phyloP scores from a whole-genome alignment of 768 basidiomycete species.

The Favolaschia claudopus region DNA sequence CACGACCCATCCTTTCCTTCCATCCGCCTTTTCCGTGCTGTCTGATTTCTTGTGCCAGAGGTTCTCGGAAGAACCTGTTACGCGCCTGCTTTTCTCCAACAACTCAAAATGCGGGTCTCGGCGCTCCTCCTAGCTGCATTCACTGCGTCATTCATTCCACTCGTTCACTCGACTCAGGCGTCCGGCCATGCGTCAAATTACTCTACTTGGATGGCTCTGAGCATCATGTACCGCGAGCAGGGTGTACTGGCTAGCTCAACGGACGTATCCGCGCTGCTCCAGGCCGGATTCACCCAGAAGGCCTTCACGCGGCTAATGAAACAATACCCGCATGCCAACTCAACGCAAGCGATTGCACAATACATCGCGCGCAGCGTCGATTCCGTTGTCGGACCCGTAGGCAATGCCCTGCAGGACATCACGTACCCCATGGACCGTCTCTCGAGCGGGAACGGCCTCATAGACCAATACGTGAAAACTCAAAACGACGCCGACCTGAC shows the following conservation, averaged over 20 bases:
- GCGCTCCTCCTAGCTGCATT: too few species aligned
- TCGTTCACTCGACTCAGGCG: not conserved
- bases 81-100: too few species aligned
- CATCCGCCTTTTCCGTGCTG: too few species aligned
- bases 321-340: constrained; percentile 8
- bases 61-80: too few species aligned
- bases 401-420: constrained; percentile 17
- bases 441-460: constrained; percentile 16
- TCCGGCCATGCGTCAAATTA: constrained; percentile 9
- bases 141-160: too few species aligned
- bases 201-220: constrained; percentile 22
- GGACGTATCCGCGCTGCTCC: constrained; percentile 17
- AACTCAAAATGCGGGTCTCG: too few species aligned
- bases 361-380: constrained; percentile 18
- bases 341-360: not conserved
- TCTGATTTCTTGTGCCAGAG: too few species aligned
- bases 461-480: constrained; percentile 22
- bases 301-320: constrained; percentile 13
- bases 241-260: constrained; percentile 13
- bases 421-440: constrained; percentile 20
- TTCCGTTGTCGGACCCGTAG: constrained; percentile 16
- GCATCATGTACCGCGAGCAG: constrained; percentile 17
- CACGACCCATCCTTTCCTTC: too few species aligned
- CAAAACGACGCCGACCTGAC: constrained; percentile 23
- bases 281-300: constrained; percentile 20